phyloP scores from a whole-genome alignment of 2,329 filamentous ascomycete genomes.

The Ascochyta lentis region DNA sequence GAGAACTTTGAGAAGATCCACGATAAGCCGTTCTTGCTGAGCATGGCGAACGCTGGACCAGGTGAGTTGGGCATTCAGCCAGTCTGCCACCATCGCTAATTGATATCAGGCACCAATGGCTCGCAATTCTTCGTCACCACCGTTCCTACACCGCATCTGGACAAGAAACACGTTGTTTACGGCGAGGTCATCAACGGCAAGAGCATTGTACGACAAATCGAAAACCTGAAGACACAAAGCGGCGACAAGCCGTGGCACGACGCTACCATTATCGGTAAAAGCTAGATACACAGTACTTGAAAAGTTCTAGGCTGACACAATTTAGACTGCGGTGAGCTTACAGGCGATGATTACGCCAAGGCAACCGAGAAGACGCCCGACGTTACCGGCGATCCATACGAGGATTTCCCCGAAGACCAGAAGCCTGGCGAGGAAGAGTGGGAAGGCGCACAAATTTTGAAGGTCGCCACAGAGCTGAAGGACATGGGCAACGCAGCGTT shows the following conservation, averaged over 20 bases:
- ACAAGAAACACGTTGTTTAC: conserved; percentile 97
- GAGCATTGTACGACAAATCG: conserved; percentile 86
- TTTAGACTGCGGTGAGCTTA: conserved; percentile 83
- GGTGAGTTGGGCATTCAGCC: conserved; percentile 60
- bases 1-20: conserved; percentile 95
- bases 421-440: conserved; percentile 62
- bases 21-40: conserved; percentile 89
- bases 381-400: conserved; percentile 85
- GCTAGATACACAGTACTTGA: not conserved
- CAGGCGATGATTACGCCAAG: conserved; percentile 70
- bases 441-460: conserved; percentile 71
- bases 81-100: conserved; percentile 11
- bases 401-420: conserved; percentile 94
- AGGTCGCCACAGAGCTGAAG: conserved; percentile 86
- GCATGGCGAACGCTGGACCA: conserved; percentile 97
- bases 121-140: conserved; percentile 99
- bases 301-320: not conserved
- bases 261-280: conserved; percentile 65
- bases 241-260: conserved; percentile 80
- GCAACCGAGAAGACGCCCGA: conserved; percentile 75
- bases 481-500: conserved; percentile 92
- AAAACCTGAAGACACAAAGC: conserved; percentile 76
- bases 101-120: conserved; percentile 80
- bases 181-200: conserved; percentile 94
- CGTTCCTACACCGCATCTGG: conserved; percentile 90